Base-by-base conservation (phyloP, 768 basidiomycete genomes). In the Amanita pseudoporphyria region DNA sequence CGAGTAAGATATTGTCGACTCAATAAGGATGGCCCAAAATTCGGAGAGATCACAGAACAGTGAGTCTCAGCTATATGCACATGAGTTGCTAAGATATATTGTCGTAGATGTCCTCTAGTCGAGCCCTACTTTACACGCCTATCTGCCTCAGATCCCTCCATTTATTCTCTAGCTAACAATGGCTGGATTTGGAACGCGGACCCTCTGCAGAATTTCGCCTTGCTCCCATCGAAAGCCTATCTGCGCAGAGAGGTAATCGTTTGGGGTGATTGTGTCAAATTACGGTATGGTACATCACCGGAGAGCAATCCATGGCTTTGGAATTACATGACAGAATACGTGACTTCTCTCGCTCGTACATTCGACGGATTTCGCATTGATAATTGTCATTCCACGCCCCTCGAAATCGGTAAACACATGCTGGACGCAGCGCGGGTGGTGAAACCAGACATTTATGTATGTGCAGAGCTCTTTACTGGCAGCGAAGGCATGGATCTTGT, bases 121-220 rank as follows among this genome's bases (percentile, higher is more conserved):
- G 96, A 98, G 60, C 66, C 76, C 3, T 97, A 97, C 69, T 99
- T 99, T 67, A 97, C 93, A 1, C 84, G 92, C 21, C 64, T 97
- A 19, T 58, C 64, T 7, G 52, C 67, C 31, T 63, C 70, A 12
- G 73, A 78, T 46, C 75, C 72, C n/a, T 60, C 70, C 26, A 69
- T 76, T 12, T 87, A 92, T 60, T 84, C 87, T 2, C 70, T 99
- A 24, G 96, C 95, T 5, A 97, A 98, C 66, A 99, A 99, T 61
- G 96, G 96, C 2, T 99, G 96, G 96, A 92, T 99, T 56, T 99
- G 96, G 95, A 70, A 84, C 55, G 94, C 95, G 2, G 84, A 99
- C 60, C 95, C 96, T 0, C 76, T 98, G 13, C 75, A 82, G 55
- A 97, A 97, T 68, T 99, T 99, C 67, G 96, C 95, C 6, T 77